A percentile compares a stretch with the other conserved stretches of the same genome.
Evolutionary conservation across 371 early-diverging fungal genomes (phyloP).

Genomic region (Mortierella sp.): DNA sequence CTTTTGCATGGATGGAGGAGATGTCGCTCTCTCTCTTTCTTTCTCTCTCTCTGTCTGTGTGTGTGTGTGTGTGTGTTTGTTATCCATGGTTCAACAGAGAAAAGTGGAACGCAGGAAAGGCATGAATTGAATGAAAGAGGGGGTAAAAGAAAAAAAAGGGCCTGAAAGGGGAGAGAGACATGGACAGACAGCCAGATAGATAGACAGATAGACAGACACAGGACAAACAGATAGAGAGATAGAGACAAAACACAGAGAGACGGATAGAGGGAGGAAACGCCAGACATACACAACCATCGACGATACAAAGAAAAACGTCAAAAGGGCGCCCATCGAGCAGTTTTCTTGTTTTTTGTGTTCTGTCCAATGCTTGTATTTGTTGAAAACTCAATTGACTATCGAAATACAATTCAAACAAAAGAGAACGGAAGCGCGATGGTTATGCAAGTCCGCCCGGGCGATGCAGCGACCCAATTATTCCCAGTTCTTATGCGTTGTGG

Average conservation of each 20-base stretch:
- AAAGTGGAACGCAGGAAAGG: conserved; percentile 10
- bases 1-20: background rate
- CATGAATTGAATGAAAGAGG: conserved; percentile 13
- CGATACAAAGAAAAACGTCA: background rate
- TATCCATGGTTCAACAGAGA: background rate
- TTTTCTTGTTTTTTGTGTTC: too few species aligned
- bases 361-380: too few species aligned
- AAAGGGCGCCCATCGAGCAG: background rate
- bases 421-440: background rate
- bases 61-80: background rate
- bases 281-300: background rate
- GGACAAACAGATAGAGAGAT: too few species aligned
- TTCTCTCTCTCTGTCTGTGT: background rate
- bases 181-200: background rate
- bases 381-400: background rate
- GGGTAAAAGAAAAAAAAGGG: background rate
- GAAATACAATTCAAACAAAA: background rate
- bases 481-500: conserved; percentile 7
- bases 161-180: background rate
- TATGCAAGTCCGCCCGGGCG: conserved; percentile 9
- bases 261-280: background rate
- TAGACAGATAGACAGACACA: too few species aligned
- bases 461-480: conserved; percentile 1
- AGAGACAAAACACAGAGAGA: background rate
- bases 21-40: background rate